Conservation (phyloP, 1,284 basidiomycete species). For the Veloboletus limbatus region DNA sequence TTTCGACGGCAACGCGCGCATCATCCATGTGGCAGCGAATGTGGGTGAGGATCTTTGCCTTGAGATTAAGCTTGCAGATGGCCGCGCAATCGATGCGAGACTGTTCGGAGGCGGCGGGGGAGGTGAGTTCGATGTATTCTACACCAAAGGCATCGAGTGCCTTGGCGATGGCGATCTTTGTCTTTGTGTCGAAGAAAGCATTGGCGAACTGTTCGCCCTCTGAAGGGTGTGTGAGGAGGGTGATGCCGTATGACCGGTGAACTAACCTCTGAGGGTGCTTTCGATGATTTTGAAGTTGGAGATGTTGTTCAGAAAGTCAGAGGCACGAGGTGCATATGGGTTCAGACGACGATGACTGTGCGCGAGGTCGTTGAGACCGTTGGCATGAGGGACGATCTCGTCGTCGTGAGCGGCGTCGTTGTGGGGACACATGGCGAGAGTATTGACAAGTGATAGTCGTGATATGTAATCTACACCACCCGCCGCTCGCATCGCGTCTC, state of each 20-base stretch:
- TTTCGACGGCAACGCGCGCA: conserved; percentile 97
- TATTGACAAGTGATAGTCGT: too few species aligned
- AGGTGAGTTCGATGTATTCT: conserved; percentile 99
- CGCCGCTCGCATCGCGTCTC: conserved; percentile 63
- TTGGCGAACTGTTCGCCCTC: conserved; percentile 99
- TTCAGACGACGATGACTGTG: conserved; percentile 50
- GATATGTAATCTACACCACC: conserved; percentile 39
- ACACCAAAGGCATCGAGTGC: conserved; percentile 97
- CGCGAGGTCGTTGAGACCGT: conserved; percentile 16
- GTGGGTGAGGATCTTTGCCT: conserved; percentile 97
- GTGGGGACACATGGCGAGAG: not conserved
- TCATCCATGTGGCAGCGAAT: conserved; percentile 99
- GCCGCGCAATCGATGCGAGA: conserved; percentile 94
- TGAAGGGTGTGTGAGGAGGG: conserved; percentile 34
- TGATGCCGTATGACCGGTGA: not conserved
- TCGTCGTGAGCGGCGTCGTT: too few species aligned
- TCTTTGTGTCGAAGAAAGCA: conserved; percentile 99
- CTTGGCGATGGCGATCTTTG: conserved; percentile 99
- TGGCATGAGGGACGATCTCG: too few species aligned
- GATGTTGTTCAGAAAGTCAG: conserved; percentile 89
- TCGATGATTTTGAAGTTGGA: conserved; percentile 97
- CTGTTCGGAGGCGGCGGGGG: conserved; percentile 97
- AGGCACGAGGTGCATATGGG: conserved; percentile 84
- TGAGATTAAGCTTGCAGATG: conserved; percentile 98
- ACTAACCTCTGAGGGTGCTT: conserved; percentile 86